These are phyloP conservation scores for Flaveria brownii DNA, from an alignment of 129 eudicot species.

Conservation along the genomic window DNA sequence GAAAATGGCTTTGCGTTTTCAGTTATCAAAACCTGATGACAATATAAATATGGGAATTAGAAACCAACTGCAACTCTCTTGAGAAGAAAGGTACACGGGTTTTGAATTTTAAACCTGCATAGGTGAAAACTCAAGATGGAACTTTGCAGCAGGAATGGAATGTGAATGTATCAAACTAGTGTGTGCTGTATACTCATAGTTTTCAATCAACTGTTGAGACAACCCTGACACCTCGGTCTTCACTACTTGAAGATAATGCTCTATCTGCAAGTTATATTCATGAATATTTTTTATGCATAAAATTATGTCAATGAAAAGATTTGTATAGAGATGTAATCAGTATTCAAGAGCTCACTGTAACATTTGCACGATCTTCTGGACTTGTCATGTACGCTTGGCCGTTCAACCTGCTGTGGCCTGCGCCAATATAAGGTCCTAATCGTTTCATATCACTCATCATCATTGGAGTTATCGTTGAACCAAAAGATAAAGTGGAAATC, in stretches of 20 bases:
- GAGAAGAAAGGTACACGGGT: neutral
- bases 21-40: slow-evolving; percentile 60
- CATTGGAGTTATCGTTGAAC: slow-evolving; percentile 52
- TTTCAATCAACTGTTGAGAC: slow-evolving; percentile 60
- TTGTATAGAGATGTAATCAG: neutral
- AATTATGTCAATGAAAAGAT: neutral
- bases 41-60: neutral
- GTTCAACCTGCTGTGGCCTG: slow-evolving; percentile 58
- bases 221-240: slow-evolving; percentile 76
- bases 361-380: slow-evolving; percentile 54
- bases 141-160: slow-evolving; percentile 72
- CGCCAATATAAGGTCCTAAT: slow-evolving; percentile 66
- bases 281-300: slow-evolving; percentile 3
- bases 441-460: slow-evolving; percentile 64
- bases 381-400: slow-evolving; percentile 52
- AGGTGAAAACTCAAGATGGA: slow-evolving; percentile 74
- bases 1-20: slow-evolving; percentile 65
- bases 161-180: slow-evolving; percentile 72
- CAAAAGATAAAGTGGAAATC: slow-evolving; percentile 66
- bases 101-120: slow-evolving; percentile 62
- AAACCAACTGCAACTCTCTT: neutral
- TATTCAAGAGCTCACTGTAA: slow-evolving; percentile 55
- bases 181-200: slow-evolving; percentile 90
- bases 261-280: slow-evolving; percentile 57
- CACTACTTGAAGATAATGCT: slow-evolving; percentile 87